phyloP scores from a whole-genome alignment of 2,329 filamentous ascomycete genomes.

The Tolypocladium paradoxum region DNA sequence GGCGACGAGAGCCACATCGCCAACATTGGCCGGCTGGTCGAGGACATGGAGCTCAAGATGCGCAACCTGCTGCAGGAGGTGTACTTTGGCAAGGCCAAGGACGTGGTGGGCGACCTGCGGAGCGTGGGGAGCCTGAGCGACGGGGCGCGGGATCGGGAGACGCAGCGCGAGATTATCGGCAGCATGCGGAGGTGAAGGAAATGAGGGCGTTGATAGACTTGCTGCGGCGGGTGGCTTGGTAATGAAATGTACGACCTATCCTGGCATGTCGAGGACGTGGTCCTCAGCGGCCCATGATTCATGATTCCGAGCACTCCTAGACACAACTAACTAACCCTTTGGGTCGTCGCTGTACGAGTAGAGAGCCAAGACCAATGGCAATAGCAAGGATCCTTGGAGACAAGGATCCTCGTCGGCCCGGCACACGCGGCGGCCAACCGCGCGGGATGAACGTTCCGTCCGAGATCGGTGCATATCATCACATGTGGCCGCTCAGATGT shows the following conservation, averaged over 20 bases:
- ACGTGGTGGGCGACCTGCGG: conserved; percentile 89
- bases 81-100: conserved; percentile 98
- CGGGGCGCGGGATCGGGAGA: conserved; percentile 69
- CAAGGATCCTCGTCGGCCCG: background rate
- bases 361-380: no score
- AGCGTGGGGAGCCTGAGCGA: conserved; percentile 80
- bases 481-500: background rate
- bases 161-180: conserved; percentile 79
- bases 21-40: conserved; percentile 87
- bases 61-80: conserved; percentile 95
- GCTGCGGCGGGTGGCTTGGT: background rate
- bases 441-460: background rate
- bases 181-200: conserved; percentile 37
- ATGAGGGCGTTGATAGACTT: background rate
- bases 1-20: conserved; percentile 88
- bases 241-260: background rate
- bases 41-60: conserved; percentile 99
- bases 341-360: background rate
- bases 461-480: background rate
- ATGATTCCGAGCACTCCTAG: background rate
- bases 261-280: background rate
- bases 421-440: background rate
- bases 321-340: no score
- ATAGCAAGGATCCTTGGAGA: background rate
- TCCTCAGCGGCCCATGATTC: background rate